These are phyloP conservation scores for Fraxinus excelsior DNA, from an alignment of 257 asterid species.

Conservation along the genomic window DNA sequence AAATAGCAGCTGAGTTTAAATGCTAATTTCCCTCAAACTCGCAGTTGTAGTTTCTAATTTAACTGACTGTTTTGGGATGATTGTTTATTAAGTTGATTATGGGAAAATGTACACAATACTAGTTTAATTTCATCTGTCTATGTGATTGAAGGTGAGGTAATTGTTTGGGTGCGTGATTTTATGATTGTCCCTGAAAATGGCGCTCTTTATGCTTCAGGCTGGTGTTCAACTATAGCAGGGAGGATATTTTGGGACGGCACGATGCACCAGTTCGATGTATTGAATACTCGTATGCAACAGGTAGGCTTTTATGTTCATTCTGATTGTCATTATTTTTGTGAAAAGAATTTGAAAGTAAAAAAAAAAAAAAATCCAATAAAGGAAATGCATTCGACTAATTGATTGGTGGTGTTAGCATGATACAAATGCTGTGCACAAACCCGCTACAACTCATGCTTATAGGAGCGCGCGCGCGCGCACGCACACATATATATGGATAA, in stretches of 20 bases:
- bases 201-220: slow-evolving; percentile 35
- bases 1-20: not conserved
- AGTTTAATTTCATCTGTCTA: not conserved
- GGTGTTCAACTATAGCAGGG: slow-evolving; percentile 59
- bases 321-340: not conserved
- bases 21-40: not conserved
- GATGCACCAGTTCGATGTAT: slow-evolving; percentile 83
- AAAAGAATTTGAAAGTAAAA: not conserved
- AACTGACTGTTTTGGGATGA: not conserved
- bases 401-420: not conserved
- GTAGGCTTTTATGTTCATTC: slow-evolving; percentile 35
- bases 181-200: not conserved
- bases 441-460: not conserved
- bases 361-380: not conserved
- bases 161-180: not conserved
- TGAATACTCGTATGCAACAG: slow-evolving; percentile 82
- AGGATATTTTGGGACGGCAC: slow-evolving; percentile 73
- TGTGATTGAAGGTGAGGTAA: not conserved
- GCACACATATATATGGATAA: not conserved
- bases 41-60: not conserved
- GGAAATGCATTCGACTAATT: not conserved
- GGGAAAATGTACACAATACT: not conserved
- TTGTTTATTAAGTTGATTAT: not conserved
- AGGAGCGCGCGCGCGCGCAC: not conserved
- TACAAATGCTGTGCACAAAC: not conserved